These are phyloP conservation scores for Oryza officinalis DNA, from an alignment of 176 grass and related monocot species.

Conservation along the genomic window DNA sequence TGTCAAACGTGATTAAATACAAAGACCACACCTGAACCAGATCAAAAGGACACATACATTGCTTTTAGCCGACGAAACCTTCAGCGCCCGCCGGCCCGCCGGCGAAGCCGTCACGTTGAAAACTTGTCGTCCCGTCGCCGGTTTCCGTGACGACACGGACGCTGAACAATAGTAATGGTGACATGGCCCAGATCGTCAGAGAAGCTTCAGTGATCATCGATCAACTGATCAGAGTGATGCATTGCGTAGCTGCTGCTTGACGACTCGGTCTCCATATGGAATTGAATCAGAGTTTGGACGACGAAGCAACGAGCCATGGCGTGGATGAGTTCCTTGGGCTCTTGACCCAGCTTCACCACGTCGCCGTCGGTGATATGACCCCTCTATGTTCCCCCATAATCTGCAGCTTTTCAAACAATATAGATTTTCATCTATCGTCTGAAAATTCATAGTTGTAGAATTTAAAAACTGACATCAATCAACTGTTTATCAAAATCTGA, in stretches of 20 bases:
- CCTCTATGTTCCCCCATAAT: too few relatives aligned
- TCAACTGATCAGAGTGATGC: neutral
- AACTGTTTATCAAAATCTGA: too few relatives aligned
- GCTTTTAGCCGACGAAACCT: neutral
- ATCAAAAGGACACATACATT: neutral
- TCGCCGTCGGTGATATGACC: neutral
- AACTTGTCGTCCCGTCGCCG: neutral
- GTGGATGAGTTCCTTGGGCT: neutral
- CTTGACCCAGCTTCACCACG: neutral
- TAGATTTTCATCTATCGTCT: too few relatives aligned
- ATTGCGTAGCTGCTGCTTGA: neutral
- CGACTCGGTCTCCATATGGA: too few relatives aligned
- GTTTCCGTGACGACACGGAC: neutral
- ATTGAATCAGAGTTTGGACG: too few relatives aligned
- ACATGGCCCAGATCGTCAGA: neutral
- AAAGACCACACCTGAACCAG: neutral
- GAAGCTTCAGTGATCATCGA: neutral
- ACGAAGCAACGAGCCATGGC: neutral
- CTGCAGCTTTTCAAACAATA: too few relatives aligned
- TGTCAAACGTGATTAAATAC: neutral
- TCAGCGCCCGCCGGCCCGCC: neutral
- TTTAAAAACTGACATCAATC: too few relatives aligned
- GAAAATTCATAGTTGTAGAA: too few relatives aligned
- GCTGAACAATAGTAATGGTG: neutral
- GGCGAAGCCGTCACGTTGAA: neutral